Conservation (phyloP, 2,329 filamentous ascomycete species). For the Alternaria tenuissima region DNA sequence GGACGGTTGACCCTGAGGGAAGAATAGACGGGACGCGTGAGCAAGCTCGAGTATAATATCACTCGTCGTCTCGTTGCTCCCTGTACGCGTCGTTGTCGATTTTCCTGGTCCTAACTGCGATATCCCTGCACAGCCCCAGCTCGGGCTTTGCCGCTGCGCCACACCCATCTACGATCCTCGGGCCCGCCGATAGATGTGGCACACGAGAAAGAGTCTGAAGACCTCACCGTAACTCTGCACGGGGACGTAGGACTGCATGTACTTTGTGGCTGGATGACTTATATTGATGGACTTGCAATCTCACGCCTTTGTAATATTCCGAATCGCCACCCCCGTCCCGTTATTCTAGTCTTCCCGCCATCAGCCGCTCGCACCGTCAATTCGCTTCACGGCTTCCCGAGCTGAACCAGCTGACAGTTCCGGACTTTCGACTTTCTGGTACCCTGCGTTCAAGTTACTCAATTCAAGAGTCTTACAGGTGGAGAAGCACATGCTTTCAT, state of each 20-base stretch:
- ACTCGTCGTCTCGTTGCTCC: constrained; percentile 32
- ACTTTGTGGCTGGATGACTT: constrained; percentile 38
- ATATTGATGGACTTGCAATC: constrained; percentile 41
- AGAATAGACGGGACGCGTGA: constrained; percentile 37
- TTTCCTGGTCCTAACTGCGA: constrained; percentile 28
- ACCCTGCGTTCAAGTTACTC: constrained; percentile 29
- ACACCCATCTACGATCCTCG: constrained; percentile 33
- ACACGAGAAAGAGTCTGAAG: constrained; percentile 30
- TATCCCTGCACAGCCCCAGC: constrained; percentile 45
- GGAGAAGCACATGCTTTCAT: constrained; percentile 51
- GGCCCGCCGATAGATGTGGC: constrained; percentile 40
- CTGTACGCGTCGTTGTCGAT: constrained; percentile 37
- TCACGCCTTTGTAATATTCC: constrained; percentile 37
- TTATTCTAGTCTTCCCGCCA: constrained; percentile 37
- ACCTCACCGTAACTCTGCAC: constrained; percentile 43
- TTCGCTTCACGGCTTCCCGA: constrained; percentile 37
- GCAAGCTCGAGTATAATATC: constrained; percentile 40
- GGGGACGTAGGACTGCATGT: constrained; percentile 34
- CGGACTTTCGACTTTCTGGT: constrained; percentile 27
- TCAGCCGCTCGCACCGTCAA: constrained; percentile 30
- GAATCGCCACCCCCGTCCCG: constrained; percentile 46
- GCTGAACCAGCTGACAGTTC: constrained; percentile 47
- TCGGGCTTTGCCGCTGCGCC: constrained; percentile 42
- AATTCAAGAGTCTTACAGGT: constrained; percentile 32
- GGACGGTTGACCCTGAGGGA: constrained; percentile 36